Evolutionary conservation across 225 moss, liverwort and hornwort species (phyloP), one percentile per base, ranked within the genome.

Genomic region (Thuidium tamariscinum): DNA sequence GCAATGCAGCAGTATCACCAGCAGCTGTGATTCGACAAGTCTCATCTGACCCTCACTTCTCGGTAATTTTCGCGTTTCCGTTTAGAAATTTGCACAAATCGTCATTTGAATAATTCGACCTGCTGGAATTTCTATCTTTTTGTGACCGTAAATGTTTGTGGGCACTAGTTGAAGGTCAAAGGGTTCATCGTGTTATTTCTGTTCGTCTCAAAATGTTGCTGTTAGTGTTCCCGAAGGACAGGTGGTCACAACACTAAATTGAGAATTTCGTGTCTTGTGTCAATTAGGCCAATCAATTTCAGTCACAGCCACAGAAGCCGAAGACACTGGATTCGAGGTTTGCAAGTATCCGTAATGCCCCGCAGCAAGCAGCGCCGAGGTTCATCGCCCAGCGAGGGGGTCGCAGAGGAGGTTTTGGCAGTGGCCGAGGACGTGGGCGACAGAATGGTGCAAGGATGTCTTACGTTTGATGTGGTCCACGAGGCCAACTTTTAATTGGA

Each of bases 311-410:
- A 30, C 92, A 88, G 83, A 91, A 82, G 81, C 93, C 94, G 14
- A 94, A 88, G 89, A 94, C 94, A 65, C 32, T 94, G 70, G 94
- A 94, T 86, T 94, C 91, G 16, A 79, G 91, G 87, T 94, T 94
- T 70, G 94, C 94, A 81, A 94, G 94, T 68, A 94, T 94, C 77
- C 92, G 94, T 44, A 92, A 89, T 46, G 83, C 86, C 64, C 83
- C 91, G 64, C 93, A 92, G 81, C 90, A 88, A 87, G 86, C 67
- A 80, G 86, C 91, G 42, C 90, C 90, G 12, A 87, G 81, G 55
- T 91, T 93, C 74, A 86, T 74, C 54, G 89, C 37, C 63, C 92
- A 90, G 72, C 83, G 55, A 82, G 92, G 91, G 70, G 87, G 91
- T 78, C 86, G 92, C 75, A 82, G 89, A 86, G 91, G 92, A 49